Conservation (phyloP, 805 yeast species). For the Torulaspora quercuum region DNA sequence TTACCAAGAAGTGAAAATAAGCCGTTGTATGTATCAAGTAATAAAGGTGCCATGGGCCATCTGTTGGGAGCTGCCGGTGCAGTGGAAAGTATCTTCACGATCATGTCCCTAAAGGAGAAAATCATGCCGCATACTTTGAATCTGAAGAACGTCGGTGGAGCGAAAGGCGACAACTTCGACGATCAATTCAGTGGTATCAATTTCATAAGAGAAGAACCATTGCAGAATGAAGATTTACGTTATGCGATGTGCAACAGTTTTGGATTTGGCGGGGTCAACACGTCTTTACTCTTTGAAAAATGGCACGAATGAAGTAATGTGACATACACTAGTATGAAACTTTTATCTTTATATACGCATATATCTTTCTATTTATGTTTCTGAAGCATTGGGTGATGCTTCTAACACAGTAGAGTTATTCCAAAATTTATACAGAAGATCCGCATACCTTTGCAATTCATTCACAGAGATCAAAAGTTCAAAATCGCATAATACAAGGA, state of each 20-base stretch:
- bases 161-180: constrained; percentile 42
- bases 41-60: constrained; percentile 93
- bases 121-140: constrained; percentile 80
- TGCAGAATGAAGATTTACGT: constrained; percentile 39
- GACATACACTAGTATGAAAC: too few species aligned
- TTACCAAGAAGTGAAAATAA: constrained; percentile 16
- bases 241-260: constrained; percentile 84
- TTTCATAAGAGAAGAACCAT: constrained; percentile 52
- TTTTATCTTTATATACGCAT: too few species aligned
- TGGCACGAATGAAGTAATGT: constrained; percentile 16
- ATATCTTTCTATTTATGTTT: constrained; percentile 1
- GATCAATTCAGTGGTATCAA: constrained; percentile 45
- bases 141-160: constrained; percentile 51
- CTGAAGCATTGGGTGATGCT: not conserved
- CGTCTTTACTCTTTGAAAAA: constrained; percentile 58
- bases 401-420: constrained; percentile 29
- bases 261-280: constrained; percentile 97
- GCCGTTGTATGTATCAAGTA: constrained; percentile 61
- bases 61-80: constrained; percentile 95
- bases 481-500: constrained; percentile 78
- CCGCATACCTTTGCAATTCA: constrained; percentile 88
- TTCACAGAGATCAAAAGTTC: constrained; percentile 82
- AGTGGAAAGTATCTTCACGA: constrained; percentile 80
- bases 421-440: constrained; percentile 81
- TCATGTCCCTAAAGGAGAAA: constrained; percentile 56